phyloP scores from a whole-genome alignment of 768 basidiomycete genomes.

The Termitomyces sp. region DNA sequence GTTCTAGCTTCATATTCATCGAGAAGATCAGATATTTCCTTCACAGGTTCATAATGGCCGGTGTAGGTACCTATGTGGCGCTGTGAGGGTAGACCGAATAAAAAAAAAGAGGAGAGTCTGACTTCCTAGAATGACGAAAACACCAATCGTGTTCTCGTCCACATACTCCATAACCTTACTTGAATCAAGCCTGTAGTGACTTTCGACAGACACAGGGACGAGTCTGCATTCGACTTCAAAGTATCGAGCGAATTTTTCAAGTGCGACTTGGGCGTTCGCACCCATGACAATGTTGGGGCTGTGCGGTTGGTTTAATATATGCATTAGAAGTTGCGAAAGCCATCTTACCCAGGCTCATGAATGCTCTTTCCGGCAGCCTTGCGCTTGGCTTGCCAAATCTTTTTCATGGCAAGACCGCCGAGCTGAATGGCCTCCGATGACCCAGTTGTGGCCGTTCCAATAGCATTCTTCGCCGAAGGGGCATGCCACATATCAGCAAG shows the following conservation, averaged over 20 bases:
- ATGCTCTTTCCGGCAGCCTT: constrained; percentile 66
- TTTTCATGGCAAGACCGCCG: constrained; percentile 75
- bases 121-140: constrained; percentile 53
- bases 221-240: constrained; percentile 65
- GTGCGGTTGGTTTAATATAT: neutral
- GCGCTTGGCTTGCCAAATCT: constrained; percentile 63
- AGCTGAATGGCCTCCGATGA: constrained; percentile 72
- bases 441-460: constrained; percentile 72
- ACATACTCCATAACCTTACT: constrained; percentile 62
- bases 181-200: constrained; percentile 53
- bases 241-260: constrained; percentile 71
- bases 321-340: neutral
- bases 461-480: constrained; percentile 54
- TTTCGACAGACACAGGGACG: constrained; percentile 48
- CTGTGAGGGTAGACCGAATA: constrained; percentile 50
- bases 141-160: constrained; percentile 74
- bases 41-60: constrained; percentile 76
- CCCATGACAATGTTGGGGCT: constrained; percentile 67
- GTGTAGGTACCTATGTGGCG: constrained; percentile 50
- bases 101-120: constrained; percentile 9
- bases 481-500: constrained; percentile 69
- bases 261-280: constrained; percentile 69
- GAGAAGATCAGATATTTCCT: constrained; percentile 75
- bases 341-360: constrained; percentile 67
- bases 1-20: constrained; percentile 63